Evolutionary conservation across 2,329 filamentous ascomycete species (phyloP).

Genomic region (Capronia americana): DNA sequence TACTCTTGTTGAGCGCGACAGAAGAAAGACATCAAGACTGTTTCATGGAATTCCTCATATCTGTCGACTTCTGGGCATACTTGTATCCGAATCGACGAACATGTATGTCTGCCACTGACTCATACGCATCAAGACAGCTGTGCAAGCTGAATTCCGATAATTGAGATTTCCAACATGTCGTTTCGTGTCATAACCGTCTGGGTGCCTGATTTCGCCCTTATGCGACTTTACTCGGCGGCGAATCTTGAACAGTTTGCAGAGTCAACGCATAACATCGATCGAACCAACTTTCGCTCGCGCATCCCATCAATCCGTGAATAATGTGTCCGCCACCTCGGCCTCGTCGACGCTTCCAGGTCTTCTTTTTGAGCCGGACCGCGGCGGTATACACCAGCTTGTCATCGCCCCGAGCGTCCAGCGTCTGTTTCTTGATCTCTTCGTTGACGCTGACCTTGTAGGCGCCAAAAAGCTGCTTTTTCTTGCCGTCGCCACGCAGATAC

Average conservation of each 20-base stretch:
- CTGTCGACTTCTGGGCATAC: too few species aligned
- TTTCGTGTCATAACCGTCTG: too few species aligned
- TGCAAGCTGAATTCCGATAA: too few species aligned
- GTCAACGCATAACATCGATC: background rate
- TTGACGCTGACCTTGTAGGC: slow-evolving; percentile 6
- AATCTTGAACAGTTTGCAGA: slow-evolving; percentile 38
- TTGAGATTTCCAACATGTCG: too few species aligned
- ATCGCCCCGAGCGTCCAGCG: slow-evolving; percentile 8
- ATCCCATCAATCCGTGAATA: slow-evolving; percentile 10
- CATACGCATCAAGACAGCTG: too few species aligned
- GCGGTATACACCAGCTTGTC: slow-evolving; percentile 6
- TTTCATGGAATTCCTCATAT: too few species aligned
- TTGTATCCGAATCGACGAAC: too few species aligned
- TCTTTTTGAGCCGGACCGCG: slow-evolving; percentile 4
- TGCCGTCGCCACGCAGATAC: slow-evolving; percentile 9
- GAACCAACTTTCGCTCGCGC: slow-evolving; percentile 2
- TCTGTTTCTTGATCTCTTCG: slow-evolving; percentile 8
- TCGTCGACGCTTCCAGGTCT: background rate
- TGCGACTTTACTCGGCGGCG: too few species aligned
- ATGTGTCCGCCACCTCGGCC: slow-evolving; percentile 7
- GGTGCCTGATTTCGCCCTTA: too few species aligned
- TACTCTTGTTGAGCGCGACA: too few species aligned
- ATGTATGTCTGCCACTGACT: too few species aligned
- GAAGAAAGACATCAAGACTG: too few species aligned
- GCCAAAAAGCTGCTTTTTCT: slow-evolving; percentile 7